phyloP scores from a whole-genome alignment of 371 early-diverging fungal species.

The Zopfochytrium polystomum region DNA sequence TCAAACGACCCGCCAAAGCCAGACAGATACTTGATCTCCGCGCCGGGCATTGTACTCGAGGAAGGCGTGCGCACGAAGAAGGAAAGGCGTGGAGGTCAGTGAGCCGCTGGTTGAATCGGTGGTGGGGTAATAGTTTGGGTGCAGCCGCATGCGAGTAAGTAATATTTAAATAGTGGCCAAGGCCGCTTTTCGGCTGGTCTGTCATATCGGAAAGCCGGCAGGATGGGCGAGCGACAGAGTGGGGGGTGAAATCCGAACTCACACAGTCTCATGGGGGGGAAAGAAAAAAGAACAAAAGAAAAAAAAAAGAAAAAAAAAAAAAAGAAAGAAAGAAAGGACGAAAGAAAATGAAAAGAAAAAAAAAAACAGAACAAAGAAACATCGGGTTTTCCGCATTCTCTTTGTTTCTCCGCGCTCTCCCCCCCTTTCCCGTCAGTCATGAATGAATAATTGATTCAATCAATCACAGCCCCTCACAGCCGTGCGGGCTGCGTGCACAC shows the following conservation, averaged over 20 bases:
- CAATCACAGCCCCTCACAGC: no score
- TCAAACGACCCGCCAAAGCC: conserved; percentile 64
- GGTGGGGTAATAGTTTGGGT: background rate
- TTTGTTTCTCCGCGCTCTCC: no score
- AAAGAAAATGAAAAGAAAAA: background rate
- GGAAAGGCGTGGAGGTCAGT: background rate
- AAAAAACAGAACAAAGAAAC: no score
- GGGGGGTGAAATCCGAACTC: background rate
- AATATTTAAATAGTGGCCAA: background rate
- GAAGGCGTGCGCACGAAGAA: background rate
- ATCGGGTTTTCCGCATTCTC: no score
- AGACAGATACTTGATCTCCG: conserved; percentile 25
- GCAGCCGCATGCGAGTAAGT: background rate
- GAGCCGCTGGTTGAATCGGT: background rate
- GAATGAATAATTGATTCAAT: no score
- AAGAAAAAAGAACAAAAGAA: background rate
- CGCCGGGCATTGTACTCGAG: background rate
- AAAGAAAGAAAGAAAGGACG: background rate
- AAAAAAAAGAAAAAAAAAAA: background rate
- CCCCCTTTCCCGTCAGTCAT: no score
- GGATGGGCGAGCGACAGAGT: background rate
- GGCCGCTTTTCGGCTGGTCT: background rate
- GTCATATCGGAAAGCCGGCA: background rate
- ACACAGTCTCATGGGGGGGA: background rate
- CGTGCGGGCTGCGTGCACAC: no score